These are phyloP conservation scores for Ilyonectria destructans DNA, from an alignment of 2,329 filamentous ascomycete species.

Conservation along the genomic window DNA sequence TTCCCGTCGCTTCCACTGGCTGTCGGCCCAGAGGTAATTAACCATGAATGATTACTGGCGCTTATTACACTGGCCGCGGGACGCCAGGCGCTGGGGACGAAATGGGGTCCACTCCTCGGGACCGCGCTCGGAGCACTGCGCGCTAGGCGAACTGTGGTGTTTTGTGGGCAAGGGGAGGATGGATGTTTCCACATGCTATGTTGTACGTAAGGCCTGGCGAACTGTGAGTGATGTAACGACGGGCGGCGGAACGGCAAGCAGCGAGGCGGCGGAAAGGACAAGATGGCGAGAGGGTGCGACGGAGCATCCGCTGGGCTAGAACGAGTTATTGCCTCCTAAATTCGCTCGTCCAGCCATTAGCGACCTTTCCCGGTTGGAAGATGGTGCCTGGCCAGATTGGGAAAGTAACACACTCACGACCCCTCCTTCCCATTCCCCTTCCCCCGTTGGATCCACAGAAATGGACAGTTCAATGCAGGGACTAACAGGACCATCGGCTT, in stretches of 20 bases:
- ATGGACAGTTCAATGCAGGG: slow-evolving; percentile 16
- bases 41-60: slow-evolving; percentile 19
- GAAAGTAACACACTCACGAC: slow-evolving; percentile 13
- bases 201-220: not conserved
- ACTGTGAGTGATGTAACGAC: not conserved
- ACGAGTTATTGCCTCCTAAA: slow-evolving; percentile 10
- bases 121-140: slow-evolving; percentile 10
- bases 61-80: slow-evolving; percentile 12
- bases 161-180: not conserved
- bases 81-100: slow-evolving; percentile 5
- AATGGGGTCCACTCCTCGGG: slow-evolving; percentile 1
- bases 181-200: not conserved
- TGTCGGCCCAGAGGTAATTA: slow-evolving; percentile 20
- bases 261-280: slow-evolving; percentile 8
- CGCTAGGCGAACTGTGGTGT: slow-evolving; percentile 7
- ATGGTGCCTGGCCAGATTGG: slow-evolving; percentile 25
- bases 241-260: slow-evolving; percentile 11
- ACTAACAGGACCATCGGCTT: not conserved
- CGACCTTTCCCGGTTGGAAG: slow-evolving; percentile 17
- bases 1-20: slow-evolving; percentile 26
- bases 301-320: slow-evolving; percentile 17
- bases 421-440: slow-evolving; percentile 6
- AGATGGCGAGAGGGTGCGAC: not conserved
- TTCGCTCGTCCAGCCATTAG: slow-evolving; percentile 25
- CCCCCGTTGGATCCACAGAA: not conserved